Base-by-base conservation (phyloP, 108 stramenopile genomes). In the Cyclotella kingstonii region DNA sequence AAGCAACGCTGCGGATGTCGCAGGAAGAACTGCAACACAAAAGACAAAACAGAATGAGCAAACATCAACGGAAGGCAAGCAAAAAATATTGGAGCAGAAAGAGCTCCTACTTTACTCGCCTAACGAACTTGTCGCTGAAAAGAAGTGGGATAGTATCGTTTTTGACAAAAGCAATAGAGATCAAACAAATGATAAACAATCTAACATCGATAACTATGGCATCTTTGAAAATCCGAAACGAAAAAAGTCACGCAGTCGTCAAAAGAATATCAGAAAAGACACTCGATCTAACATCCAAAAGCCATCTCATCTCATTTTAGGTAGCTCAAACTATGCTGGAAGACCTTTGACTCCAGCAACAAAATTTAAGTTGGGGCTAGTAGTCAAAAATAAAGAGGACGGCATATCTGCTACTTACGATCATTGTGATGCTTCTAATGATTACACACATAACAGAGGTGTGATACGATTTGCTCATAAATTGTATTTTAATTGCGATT, bases 191-290 rank as follows among this genome's bases (percentile, higher is more conserved):
- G 28, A 61, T 15, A 44, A 56, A 10, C 38, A 23, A 21, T 27
- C 19, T 15, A 15, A 27, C 36, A 59, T 23, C n/a, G 57, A 54
- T 31, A 60, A 59, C 41, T 4, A 34, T 5, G 27, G 38, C 22
- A 58, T 28, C 14, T 35, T 40, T 39, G 43, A 49, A 25, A 72
- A 72, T 38, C n/a, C 40, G 12, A 70, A 62, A 52, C 38, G 70
- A 8, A 55, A 39, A 23, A 91, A 91, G 64, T 58, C 84, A 4
- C 81, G 90, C 27, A 82, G 81, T 40, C 77, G 80, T 15, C 90
- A 91, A 75, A 91, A 91, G 83, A 91, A 91, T 47, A 88, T 91
- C 63, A 58, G 73, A 25, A 91, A 91, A 51, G 90, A 91, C 54
- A 77, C 66, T 44, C 84, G 90, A 36, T 11, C 67, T 2, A 55